Evolutionary conservation across 129 eudicot genomes (phyloP).

Genomic region (Flaveria brownii): DNA sequence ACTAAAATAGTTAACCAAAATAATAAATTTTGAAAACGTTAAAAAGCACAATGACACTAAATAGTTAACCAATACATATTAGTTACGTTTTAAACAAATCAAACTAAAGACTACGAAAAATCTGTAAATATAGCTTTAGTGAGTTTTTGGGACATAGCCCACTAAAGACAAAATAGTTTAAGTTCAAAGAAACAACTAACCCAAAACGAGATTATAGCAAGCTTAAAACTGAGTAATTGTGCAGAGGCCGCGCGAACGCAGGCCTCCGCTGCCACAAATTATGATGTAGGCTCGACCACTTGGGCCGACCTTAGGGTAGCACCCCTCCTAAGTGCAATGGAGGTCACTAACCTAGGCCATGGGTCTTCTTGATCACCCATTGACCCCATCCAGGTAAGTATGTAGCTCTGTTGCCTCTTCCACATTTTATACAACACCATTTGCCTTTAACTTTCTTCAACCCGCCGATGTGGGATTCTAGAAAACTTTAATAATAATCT

Average conservation of each 20-base stretch:
- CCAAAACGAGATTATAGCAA: no score
- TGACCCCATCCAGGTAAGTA: slow-evolving; percentile 53
- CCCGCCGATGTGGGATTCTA: neutral
- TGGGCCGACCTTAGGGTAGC: slow-evolving; percentile 43
- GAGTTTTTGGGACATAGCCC: no score
- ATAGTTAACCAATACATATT: no score
- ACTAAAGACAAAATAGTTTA: no score
- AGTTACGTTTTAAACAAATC: no score
- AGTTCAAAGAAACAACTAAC: no score
- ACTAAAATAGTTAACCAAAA: no score
- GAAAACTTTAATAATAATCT: neutral
- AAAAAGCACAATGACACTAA: no score
- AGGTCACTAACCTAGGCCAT: slow-evolving; percentile 47
- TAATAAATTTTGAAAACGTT: no score
- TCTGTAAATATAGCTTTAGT: no score
- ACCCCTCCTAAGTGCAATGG: slow-evolving; percentile 40
- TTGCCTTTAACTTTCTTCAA: neutral
- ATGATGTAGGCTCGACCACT: slow-evolving; percentile 56
- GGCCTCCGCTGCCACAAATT: slow-evolving; percentile 56
- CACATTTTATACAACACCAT: neutral
- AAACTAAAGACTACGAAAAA: no score
- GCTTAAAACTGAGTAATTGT: neutral
- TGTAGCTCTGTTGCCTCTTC: neutral
- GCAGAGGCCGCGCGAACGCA: slow-evolving; percentile 66
- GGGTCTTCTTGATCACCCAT: slow-evolving; percentile 38